phyloP scores from a whole-genome alignment of 495 filamentous ascomycete species.

The Neurospora sp. region DNA sequence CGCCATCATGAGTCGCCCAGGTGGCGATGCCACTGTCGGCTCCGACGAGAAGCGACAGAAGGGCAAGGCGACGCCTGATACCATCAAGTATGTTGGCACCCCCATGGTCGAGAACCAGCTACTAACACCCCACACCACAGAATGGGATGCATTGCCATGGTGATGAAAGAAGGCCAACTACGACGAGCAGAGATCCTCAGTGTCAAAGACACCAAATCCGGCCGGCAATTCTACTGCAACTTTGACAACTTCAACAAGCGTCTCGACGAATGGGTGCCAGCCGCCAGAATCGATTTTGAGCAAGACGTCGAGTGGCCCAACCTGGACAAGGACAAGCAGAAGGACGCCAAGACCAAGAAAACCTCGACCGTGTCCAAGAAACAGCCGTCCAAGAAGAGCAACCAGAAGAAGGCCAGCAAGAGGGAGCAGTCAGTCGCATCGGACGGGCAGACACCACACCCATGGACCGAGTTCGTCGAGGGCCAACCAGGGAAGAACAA shows the following conservation, averaged over 20 bases:
- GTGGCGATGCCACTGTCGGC: constrained; percentile 35
- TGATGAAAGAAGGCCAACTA: constrained; percentile 60
- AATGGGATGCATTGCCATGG: constrained; percentile 41
- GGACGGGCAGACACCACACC: constrained; percentile 36
- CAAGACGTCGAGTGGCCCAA: constrained; percentile 49
- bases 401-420: constrained; percentile 44
- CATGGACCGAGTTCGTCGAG: constrained; percentile 31
- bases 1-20: constrained; percentile 32
- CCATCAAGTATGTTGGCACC: constrained; percentile 49
- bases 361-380: constrained; percentile 31
- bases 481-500: constrained; percentile 21
- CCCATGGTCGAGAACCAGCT: not conserved
- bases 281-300: constrained; percentile 67
- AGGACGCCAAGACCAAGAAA: constrained; percentile 42
- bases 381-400: constrained; percentile 33
- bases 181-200: constrained; percentile 90
- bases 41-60: constrained; percentile 49
- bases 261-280: constrained; percentile 90
- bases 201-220: constrained; percentile 73
- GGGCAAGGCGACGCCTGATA: constrained; percentile 68
- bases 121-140: constrained; percentile 10
- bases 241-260: constrained; percentile 99
- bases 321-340: constrained; percentile 45
- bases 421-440: constrained; percentile 38
- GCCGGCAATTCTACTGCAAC: constrained; percentile 85